Conservation (phyloP, 345 rosid species). For the Salix dunnii region DNA sequence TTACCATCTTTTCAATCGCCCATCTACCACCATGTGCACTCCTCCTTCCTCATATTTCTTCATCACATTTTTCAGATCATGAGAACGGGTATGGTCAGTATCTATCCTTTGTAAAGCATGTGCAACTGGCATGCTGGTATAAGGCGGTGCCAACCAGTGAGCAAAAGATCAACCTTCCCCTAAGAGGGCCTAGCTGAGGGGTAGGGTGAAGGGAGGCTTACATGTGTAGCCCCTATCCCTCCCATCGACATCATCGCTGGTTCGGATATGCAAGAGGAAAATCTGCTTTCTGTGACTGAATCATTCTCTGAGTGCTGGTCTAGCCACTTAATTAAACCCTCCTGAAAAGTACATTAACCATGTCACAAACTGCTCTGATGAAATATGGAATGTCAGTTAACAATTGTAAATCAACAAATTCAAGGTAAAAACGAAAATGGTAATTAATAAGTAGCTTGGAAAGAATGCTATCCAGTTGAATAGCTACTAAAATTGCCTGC, state of each 20-base stretch:
- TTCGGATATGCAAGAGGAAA: neutral
- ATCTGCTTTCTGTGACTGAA: neutral
- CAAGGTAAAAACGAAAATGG: neutral
- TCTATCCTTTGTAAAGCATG: neutral
- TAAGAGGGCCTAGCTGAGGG: neutral
- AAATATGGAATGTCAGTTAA: neutral
- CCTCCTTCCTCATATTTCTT: neutral
- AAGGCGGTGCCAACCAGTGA: neutral
- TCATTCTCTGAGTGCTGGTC: neutral
- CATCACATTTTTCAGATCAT: neutral
- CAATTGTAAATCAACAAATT: neutral
- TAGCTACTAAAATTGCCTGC: neutral
- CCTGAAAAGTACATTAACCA: neutral
- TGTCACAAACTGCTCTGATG: neutral
- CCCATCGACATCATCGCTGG: neutral
- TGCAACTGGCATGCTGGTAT: neutral
- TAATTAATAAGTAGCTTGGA: neutral
- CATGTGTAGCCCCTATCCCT: neutral
- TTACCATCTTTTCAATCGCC: neutral
- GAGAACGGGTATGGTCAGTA: neutral
- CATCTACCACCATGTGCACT: neutral
- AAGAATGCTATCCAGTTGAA: neutral
- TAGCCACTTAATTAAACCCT: neutral
- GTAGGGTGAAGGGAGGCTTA: neutral
- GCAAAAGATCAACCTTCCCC: neutral